A percentile compares a stretch with the other conserved stretches of the same genome.
These are phyloP conservation scores for Parmales sp. DNA, from an alignment of 108 stramenopile species.

Conservation along the genomic window DNA sequence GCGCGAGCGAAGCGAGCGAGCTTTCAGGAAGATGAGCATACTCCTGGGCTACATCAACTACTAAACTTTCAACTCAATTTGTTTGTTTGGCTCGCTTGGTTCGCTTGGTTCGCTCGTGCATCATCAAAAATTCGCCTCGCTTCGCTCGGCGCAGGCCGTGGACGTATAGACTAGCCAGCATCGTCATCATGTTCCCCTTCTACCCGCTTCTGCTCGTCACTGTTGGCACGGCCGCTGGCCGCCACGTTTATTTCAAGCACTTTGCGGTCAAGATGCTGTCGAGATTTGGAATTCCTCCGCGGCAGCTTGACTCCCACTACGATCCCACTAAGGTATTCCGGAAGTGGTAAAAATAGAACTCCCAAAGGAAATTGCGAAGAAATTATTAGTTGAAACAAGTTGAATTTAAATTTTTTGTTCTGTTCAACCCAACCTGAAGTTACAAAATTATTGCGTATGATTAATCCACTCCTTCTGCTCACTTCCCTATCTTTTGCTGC, in stretches of 20 bases:
- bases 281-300: slow-evolving; percentile 73
- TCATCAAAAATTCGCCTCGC: neutral
- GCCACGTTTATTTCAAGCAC: slow-evolving; percentile 72
- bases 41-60: slow-evolving; percentile 65
- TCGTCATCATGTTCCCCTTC: slow-evolving; percentile 64
- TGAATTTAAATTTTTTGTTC: no score
- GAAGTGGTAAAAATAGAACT: slow-evolving; percentile 44
- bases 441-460: no score
- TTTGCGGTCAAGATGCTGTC: slow-evolving; percentile 78
- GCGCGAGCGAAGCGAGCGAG: neutral
- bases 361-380: no score
- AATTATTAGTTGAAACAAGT: no score
- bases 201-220: slow-evolving; percentile 37
- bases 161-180: neutral
- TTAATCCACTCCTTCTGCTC: no score
- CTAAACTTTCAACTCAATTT: no score
- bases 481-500: no score
- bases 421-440: no score
- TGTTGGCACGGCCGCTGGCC: slow-evolving; percentile 50
- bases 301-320: slow-evolving; percentile 8
- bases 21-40: slow-evolving; percentile 56
- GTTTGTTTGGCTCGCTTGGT: slow-evolving; percentile 61
- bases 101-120: neutral
- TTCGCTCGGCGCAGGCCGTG: neutral
- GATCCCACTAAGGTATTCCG: slow-evolving; percentile 58